These are phyloP conservation scores for Pythium chondricola DNA, from an alignment of 352 stramenopile species.

Conservation along the genomic window DNA sequence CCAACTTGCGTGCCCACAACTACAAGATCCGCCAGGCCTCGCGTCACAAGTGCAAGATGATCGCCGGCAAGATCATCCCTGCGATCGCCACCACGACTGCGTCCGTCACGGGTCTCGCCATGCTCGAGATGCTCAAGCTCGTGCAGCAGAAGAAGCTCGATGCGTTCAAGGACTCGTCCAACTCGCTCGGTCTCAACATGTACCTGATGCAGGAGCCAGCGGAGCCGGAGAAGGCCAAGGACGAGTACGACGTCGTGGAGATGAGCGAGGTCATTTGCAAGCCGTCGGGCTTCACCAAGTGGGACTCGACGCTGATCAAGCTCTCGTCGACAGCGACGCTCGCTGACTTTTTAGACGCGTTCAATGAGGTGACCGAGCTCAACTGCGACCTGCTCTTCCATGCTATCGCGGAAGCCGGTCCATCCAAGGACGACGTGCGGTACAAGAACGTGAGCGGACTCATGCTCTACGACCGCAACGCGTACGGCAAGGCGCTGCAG, in stretches of 20 bases:
- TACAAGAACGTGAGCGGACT: conserved; percentile 67
- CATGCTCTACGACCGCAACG: conserved; percentile 85
- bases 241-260: conserved; percentile 88
- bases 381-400: conserved; percentile 84
- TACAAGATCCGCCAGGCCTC: conserved; percentile 81
- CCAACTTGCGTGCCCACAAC: conserved; percentile 93
- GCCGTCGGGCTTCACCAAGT: conserved; percentile 88
- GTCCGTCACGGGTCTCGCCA: conserved; percentile 96
- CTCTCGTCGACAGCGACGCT: conserved; percentile 59
- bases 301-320: conserved; percentile 83
- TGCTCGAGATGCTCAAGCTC: conserved; percentile 88
- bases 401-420: conserved; percentile 59
- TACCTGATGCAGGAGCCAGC: conserved; percentile 90
- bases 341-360: conserved; percentile 56
- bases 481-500: conserved; percentile 64
- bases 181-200: conserved; percentile 90
- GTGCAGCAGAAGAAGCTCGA: conserved; percentile 85
- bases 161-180: conserved; percentile 90
- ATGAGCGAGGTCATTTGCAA: conserved; percentile 87
- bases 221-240: conserved; percentile 77
- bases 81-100: conserved; percentile 99
- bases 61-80: conserved; percentile 99
- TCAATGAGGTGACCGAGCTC: conserved; percentile 65
- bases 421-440: conserved; percentile 55
- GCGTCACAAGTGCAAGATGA: conserved; percentile 95